Conservation (phyloP, 345 rosid genomes). For the Gynandropsis gynandra region DNA sequence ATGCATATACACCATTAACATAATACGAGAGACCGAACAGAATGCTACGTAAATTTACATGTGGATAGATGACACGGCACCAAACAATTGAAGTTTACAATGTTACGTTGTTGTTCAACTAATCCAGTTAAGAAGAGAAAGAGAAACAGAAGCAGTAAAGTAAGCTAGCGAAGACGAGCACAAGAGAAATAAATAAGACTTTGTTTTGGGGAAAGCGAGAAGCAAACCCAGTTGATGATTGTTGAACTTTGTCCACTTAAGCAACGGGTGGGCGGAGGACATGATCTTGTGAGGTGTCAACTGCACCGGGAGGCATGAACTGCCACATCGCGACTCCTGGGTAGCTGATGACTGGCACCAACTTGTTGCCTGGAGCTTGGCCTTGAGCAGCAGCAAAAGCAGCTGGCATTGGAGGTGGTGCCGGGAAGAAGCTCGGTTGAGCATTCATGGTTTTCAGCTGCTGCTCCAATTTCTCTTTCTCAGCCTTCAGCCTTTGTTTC, state of each 20-base stretch:
- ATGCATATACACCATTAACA: conserved; percentile 9
- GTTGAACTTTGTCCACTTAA: conserved; percentile 27
- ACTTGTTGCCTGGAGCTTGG: conserved; percentile 80
- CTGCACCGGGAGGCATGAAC: conserved; percentile 94
- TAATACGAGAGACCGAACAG: conserved; percentile 15
- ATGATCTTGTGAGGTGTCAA: conserved; percentile 93
- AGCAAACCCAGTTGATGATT: conserved; percentile 31
- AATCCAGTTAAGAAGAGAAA: conserved; percentile 38
- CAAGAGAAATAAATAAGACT: conserved; percentile 35
- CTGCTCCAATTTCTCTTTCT: conserved; percentile 65
- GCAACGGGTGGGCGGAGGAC: conserved; percentile 94
- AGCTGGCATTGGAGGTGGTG: conserved; percentile 59
- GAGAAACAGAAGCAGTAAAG: conserved; percentile 29
- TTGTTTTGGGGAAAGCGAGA: conserved; percentile 32
- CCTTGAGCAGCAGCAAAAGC: conserved; percentile 71
- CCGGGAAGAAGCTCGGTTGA: conserved; percentile 66
- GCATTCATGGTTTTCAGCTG: conserved; percentile 54
- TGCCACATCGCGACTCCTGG: conserved; percentile 99
- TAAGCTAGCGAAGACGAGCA: conserved; percentile 27
- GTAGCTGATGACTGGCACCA: conserved; percentile 81
- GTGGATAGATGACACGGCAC: conserved; percentile 26
- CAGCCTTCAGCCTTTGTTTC: conserved; percentile 73
- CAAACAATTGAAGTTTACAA: conserved; percentile 26
- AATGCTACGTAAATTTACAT: conserved; percentile 46
- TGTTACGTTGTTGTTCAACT: conserved; percentile 29